A percentile compares a stretch with the other conserved stretches of the same genome.
These are phyloP conservation scores for Rhodotorula sp. DNA, from an alignment of 1,284 basidiomycete genomes.

Conservation along the genomic window DNA sequence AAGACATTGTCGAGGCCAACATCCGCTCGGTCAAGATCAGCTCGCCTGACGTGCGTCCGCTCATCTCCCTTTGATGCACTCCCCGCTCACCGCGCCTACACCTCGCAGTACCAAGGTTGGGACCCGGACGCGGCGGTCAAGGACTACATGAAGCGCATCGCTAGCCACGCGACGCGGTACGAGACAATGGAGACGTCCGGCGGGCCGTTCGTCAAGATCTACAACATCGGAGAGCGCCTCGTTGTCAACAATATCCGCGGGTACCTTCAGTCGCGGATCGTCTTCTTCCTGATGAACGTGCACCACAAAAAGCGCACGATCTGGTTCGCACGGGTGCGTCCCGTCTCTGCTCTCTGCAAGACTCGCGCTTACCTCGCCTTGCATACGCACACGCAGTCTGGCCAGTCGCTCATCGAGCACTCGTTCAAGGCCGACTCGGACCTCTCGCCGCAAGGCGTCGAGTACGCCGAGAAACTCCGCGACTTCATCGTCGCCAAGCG, in stretches of 20 bases:
- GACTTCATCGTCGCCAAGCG: conserved; percentile 48
- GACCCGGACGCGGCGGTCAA: conserved; percentile 84
- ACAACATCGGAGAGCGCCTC: conserved; percentile 94
- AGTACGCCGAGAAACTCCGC: conserved; percentile 73
- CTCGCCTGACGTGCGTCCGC: conserved; percentile 79
- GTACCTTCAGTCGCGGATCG: conserved; percentile 80
- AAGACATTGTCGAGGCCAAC: conserved; percentile 83
- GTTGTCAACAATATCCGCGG: conserved; percentile 83
- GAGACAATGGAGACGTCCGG: conserved; percentile 70
- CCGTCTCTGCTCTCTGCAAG: neutral
- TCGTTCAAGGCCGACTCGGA: conserved; percentile 99
- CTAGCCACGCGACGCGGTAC: conserved; percentile 82
- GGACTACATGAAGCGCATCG: conserved; percentile 89
- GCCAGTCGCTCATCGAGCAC: conserved; percentile 94
- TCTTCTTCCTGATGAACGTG: conserved; percentile 63
- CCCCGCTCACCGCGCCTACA: neutral
- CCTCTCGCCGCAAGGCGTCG: conserved; percentile 89
- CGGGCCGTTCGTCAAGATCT: conserved; percentile 92
- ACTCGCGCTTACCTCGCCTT: neutral
- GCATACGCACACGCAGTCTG: conserved; percentile 60
- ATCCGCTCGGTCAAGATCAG: conserved; percentile 97
- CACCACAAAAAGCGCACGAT: conserved; percentile 98
- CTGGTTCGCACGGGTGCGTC: conserved; percentile 83
- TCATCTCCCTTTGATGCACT: neutral
- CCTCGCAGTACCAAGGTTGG: conserved; percentile 80